phyloP scores from a whole-genome alignment of 2,329 filamentous ascomycete species.

The Aspergillus arachidicola region DNA sequence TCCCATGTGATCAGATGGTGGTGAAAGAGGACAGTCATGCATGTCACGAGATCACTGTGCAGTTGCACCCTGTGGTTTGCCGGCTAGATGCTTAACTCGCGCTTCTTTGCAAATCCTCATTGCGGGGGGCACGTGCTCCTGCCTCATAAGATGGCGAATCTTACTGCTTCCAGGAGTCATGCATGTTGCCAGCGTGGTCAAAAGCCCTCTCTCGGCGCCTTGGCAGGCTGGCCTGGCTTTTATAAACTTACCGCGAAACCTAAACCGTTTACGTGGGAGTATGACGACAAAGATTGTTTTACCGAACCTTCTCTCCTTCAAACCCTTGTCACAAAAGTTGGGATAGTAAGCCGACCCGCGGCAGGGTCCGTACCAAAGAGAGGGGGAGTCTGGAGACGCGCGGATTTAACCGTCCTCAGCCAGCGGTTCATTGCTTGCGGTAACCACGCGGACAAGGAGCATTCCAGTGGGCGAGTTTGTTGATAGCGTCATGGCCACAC shows the following conservation, averaged over 20 bases:
- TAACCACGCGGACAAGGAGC: background rate
- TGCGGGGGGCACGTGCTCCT: background rate
- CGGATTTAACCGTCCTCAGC: background rate
- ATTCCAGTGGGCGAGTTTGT: background rate
- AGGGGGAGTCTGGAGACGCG: background rate
- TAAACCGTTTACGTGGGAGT: background rate
- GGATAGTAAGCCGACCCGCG: background rate
- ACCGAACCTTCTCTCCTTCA: background rate
- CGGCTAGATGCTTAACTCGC: too few relatives aligned
- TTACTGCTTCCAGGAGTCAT: background rate
- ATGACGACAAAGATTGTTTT: background rate
- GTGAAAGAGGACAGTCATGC: background rate
- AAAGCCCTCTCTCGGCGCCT: background rate
- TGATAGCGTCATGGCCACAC: background rate
- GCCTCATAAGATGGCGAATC: background rate
- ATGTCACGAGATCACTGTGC: background rate
- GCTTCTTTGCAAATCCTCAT: background rate
- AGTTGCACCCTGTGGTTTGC: too few relatives aligned
- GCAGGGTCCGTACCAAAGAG: background rate
- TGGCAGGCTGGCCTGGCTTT: background rate
- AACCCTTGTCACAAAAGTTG: background rate
- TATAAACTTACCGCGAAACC: background rate
- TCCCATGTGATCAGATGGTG: slow-evolving; percentile 58
- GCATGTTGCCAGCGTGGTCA: background rate
- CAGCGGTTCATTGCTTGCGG: slow-evolving; percentile 1